Evolutionary conservation across 2,329 filamentous ascomycete species (phyloP).

Genomic region (Rhynchosporium agropyri): DNA sequence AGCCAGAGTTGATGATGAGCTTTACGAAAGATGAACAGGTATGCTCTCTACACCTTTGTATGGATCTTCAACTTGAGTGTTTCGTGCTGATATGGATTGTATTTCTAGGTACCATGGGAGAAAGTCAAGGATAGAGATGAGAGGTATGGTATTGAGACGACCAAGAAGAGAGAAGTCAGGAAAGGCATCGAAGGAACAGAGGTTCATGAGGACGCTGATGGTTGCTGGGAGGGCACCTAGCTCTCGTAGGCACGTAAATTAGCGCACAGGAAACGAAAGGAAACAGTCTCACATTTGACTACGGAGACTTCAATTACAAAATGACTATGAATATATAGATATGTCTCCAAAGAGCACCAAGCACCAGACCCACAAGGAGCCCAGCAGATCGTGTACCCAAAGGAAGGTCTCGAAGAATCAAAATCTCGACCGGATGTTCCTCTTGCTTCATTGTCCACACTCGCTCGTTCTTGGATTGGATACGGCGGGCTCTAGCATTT

Average conservation of each 20-base stretch:
- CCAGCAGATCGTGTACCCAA: constrained; percentile 34
- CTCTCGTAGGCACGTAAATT: background rate
- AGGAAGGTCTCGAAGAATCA: constrained; percentile 45
- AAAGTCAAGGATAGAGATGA: constrained; percentile 47
- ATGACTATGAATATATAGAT: background rate
- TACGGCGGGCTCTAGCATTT: constrained; percentile 59
- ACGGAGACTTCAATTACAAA: background rate
- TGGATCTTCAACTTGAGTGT: background rate
- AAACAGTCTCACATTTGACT: background rate
- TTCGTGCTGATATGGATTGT: background rate
- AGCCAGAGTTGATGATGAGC: constrained; percentile 66
- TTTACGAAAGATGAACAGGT: constrained; percentile 55
- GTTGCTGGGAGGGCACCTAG: constrained; percentile 47
- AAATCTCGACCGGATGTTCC: constrained; percentile 45
- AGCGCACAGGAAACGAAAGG: background rate
- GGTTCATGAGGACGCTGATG: constrained; percentile 51
- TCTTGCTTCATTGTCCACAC: constrained; percentile 63
- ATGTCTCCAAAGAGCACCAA: constrained; percentile 49
- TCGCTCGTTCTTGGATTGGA: constrained; percentile 52
- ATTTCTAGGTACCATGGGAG: constrained; percentile 20
- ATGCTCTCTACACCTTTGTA: background rate
- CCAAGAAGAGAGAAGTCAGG: constrained; percentile 56
- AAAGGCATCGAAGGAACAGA: constrained; percentile 52
- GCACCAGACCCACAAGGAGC: constrained; percentile 40
- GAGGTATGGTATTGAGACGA: constrained; percentile 55